phyloP scores from a whole-genome alignment of 306 rosid species.

The Fragaria nilgerrensis region DNA sequence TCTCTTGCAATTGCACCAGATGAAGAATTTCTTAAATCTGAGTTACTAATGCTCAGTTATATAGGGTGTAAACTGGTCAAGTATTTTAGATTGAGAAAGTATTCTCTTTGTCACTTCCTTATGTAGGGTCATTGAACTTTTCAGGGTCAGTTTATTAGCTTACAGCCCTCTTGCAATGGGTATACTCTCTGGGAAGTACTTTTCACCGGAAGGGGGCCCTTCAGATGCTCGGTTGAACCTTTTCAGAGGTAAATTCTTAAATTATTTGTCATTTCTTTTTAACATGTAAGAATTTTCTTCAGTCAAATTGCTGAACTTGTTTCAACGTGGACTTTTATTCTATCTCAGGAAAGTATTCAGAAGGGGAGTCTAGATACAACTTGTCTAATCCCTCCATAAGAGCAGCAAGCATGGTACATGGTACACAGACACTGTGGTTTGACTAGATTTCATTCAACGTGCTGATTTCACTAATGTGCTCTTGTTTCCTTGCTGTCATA shows the following conservation, averaged over 20 bases:
- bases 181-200: constrained; percentile 88
- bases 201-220: constrained; percentile 53
- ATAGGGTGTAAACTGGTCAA: background rate
- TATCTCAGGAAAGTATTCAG: constrained; percentile 66
- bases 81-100: background rate
- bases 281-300: background rate
- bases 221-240: constrained; percentile 68
- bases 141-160: constrained; percentile 77
- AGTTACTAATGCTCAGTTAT: background rate
- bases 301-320: constrained; percentile 12
- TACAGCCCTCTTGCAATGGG: constrained; percentile 99
- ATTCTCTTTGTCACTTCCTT: background rate
- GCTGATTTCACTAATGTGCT: constrained; percentile 22
- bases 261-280: constrained; percentile 3
- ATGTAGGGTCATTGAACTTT: constrained; percentile 10
- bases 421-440: background rate
- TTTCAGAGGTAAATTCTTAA: constrained; percentile 58
- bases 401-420: constrained; percentile 58
- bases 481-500: constrained; percentile 37
- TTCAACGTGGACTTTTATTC: constrained; percentile 4
- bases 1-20: background rate
- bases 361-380: constrained; percentile 90
- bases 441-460: background rate
- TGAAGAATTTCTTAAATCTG: background rate
- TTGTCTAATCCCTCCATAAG: constrained; percentile 44